Base-by-base conservation (phyloP, 257 asterid genomes). In the Solanum pimpinellifolium region DNA sequence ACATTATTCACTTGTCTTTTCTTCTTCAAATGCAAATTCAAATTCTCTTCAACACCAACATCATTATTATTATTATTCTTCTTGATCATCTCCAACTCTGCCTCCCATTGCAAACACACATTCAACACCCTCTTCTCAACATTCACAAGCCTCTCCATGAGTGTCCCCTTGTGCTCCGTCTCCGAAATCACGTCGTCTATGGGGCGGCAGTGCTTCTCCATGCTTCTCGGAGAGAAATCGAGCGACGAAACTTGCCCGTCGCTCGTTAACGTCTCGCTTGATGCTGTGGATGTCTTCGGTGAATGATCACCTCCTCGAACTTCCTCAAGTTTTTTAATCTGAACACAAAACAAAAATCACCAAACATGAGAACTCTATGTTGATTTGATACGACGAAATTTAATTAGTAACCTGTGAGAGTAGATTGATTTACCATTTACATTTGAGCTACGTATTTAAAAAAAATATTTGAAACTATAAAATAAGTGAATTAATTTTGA, bases 121-220 rank as follows among this genome's bases (percentile, higher is more conserved):
- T 93, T 93, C 23, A 94, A 85, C 25, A 94, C 90, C 2, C 96
- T 94, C 73, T 94, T 95, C 86, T 96, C 98, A 1, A 93, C 93
- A 1, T 86, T 92, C 3, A 90, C 85, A 81, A 94, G 87, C 88
- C 98, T 87, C 23, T 94, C 93, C 21, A 94, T 85, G 52, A 96
- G 89, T 0, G 93, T 92, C 2, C 98, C 98, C 89, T 96, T 96
- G 9, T 73, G 88, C 75, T 91, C 92, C 4, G 93, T 93, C 88
- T 94, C 98, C 77, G 89, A 11, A 42, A 94, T 88, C 42, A 94
- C 98, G 80, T 93, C 96, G 2, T 90, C 83, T 5, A 96, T 85
- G 1, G 98, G 96, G 0, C 98, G 93, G 8, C 95, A 96, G 35
- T 87, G 94, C 90, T 90, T 91, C 91, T 91, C 95, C 27, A 93